phyloP scores from a whole-genome alignment of 78 protist genomes.

The Dictyostelium brefeldianum region DNA sequence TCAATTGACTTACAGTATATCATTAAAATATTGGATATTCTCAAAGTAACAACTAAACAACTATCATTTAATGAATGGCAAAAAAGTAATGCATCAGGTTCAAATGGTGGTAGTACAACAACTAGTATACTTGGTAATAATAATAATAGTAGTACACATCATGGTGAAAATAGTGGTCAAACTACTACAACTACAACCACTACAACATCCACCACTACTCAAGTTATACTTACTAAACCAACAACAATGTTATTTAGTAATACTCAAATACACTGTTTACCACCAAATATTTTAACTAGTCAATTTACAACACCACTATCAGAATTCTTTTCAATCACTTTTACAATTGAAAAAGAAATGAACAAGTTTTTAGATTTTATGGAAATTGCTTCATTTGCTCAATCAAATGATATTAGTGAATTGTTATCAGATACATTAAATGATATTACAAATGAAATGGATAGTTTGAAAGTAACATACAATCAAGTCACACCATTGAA shows the following conservation, averaged over 20 bases:
- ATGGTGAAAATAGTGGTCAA: neutral
- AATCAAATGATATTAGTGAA: conserved; percentile 53
- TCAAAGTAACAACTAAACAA: conserved; percentile 44
- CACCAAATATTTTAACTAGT: conserved; percentile 24
- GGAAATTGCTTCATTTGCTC: conserved; percentile 77
- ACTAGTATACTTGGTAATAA: neutral
- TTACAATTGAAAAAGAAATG: conserved; percentile 63
- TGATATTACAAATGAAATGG: conserved; percentile 6
- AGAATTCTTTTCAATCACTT: conserved; percentile 36
- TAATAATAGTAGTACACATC: neutral
- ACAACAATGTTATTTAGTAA: conserved; percentile 40
- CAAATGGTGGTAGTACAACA: conserved; percentile 18
- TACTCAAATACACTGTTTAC: conserved; percentile 40
- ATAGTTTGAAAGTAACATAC: neutral
- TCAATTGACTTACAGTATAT: conserved; percentile 13
- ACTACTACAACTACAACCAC: neutral
- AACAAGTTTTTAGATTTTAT: conserved; percentile 71
- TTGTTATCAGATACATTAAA: conserved; percentile 26
- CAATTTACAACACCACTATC: conserved; percentile 50
- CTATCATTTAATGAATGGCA: conserved; percentile 75
- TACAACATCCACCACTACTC: neutral
- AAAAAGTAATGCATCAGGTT: conserved; percentile 12
- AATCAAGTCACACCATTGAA: neutral
- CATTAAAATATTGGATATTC: neutral
- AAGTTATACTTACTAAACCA: conserved; percentile 9